Conservation (phyloP, 2,329 filamentous ascomycete species). For the Didymella sp. region DNA sequence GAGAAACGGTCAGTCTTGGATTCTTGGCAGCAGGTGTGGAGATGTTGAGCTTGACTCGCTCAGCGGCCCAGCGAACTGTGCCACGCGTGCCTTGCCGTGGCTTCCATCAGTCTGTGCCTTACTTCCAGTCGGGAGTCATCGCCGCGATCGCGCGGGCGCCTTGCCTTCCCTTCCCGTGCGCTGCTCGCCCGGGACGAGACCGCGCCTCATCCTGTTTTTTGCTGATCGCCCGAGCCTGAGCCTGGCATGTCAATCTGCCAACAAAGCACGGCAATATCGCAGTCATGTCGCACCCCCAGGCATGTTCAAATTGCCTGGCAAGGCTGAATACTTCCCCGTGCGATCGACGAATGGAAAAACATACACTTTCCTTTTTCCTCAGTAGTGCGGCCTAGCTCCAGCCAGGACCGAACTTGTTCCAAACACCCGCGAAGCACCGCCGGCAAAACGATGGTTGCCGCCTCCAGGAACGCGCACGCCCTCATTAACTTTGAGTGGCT, state of each 20-base stretch:
- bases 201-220: background rate
- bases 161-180: background rate
- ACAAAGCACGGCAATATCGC: conserved; percentile 9
- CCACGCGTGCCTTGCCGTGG: conserved; percentile 10
- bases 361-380: background rate
- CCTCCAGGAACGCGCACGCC: conserved; percentile 15
- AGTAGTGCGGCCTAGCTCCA: background rate
- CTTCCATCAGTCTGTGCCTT: conserved; percentile 7
- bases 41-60: conserved; percentile 10
- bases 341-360: background rate
- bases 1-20: conserved; percentile 3
- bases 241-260: conserved; percentile 4
- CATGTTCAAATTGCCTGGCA: conserved; percentile 1
- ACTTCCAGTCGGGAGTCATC: background rate
- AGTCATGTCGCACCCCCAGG: background rate
- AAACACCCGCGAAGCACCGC: conserved; percentile 10
- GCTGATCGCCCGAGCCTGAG: background rate
- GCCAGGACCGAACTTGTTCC: conserved; percentile 5
- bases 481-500: conserved; percentile 2
- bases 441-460: conserved; percentile 3
- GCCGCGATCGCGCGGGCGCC: background rate
- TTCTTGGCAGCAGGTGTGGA: conserved; percentile 10
- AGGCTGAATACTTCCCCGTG: conserved; percentile 10
- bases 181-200: background rate
- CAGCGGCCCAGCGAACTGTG: background rate